Base-by-base conservation (phyloP, 257 asterid genomes). In the Hygrophila difformis region DNA sequence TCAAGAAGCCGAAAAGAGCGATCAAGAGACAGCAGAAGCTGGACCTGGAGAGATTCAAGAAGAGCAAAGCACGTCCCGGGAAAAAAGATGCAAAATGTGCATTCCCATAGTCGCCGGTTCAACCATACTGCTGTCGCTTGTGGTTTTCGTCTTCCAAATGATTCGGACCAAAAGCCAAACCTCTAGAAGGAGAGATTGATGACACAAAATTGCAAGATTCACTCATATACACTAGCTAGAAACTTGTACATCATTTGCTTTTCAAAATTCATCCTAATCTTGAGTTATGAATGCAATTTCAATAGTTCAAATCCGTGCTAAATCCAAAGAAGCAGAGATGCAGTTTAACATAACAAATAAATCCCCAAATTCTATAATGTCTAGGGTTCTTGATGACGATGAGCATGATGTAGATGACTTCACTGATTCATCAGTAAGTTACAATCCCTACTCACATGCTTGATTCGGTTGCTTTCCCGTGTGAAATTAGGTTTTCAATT, bases 101-200 rank as follows among this genome's bases (percentile, higher is more conserved):
- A 52, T 61, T 12, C 93, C 95, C 0, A 20, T 75, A 23, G 69
- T 88, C 20, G 89, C 87, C n/a, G 92, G 97, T 57, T 88, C 97
- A 4, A 75, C 93, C 6, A 21, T 84, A 47, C 66, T 88, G 13
- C 18, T 84, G 28, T 81, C 96, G n/a, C 55, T 88, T 6, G 84
- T 84, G 17, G 93, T 65, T 12, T 79, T 81, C 61, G 85, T 77
- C 12, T 56, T 81, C 61, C 83, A 79, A 16, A 36, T 73, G 21
- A 52, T 79, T 12, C 65, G 72, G 58, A 68, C 62, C 37, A 88
- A 71, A 64, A 61, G 48, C 47, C 79, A 64, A 47, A 59, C 44
- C 10, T 69, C 64, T 24, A 75, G 62, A 52, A 73, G 53, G 51
- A 69, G 48, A 51, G 67, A 68, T 29, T 75, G 77, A 68, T 29